Evolutionary conservation across 2,329 filamentous ascomycete genomes (phyloP).

Genomic region (Aspergillus ochraceoroseus): DNA sequence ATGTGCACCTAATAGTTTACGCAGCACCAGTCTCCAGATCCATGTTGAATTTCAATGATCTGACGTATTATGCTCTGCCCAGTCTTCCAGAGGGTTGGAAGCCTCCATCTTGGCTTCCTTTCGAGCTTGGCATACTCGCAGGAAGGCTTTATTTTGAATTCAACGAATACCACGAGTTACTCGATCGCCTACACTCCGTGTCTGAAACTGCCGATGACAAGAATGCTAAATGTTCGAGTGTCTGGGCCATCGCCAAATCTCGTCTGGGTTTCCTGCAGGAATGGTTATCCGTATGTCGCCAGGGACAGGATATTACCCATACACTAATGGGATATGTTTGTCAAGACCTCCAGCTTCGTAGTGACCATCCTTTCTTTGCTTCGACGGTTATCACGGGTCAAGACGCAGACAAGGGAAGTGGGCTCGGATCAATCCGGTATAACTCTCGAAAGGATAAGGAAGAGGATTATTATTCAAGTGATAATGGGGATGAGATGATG

Average conservation of each 20-base stretch:
- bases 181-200: neutral
- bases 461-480: conserved; percentile 11
- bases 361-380: conserved; percentile 29
- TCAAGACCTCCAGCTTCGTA: conserved; percentile 25
- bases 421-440: conserved; percentile 3
- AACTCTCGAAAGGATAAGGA: neutral
- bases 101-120: conserved; percentile 51
- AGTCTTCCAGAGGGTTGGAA: conserved; percentile 38
- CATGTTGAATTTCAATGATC: conserved; percentile 56
- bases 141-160: conserved; percentile 53
- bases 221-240: conserved; percentile 1
- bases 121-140: conserved; percentile 57
- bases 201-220: neutral
- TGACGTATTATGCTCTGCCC: conserved; percentile 53
- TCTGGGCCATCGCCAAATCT: conserved; percentile 11
- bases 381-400: neutral
- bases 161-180: conserved; percentile 21
- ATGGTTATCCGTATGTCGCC: conserved; percentile 31
- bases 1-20: conserved; percentile 52
- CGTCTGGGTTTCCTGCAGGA: conserved; percentile 32
- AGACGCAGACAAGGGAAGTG: neutral
- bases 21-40: conserved; percentile 55
- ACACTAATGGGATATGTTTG: conserved; percentile 38
- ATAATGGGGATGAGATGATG: conserved; percentile 6
- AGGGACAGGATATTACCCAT: conserved; percentile 35